Evolutionary conservation across 306 rosid species (phyloP).

Genomic region (Cyclanthera cordifolia): DNA sequence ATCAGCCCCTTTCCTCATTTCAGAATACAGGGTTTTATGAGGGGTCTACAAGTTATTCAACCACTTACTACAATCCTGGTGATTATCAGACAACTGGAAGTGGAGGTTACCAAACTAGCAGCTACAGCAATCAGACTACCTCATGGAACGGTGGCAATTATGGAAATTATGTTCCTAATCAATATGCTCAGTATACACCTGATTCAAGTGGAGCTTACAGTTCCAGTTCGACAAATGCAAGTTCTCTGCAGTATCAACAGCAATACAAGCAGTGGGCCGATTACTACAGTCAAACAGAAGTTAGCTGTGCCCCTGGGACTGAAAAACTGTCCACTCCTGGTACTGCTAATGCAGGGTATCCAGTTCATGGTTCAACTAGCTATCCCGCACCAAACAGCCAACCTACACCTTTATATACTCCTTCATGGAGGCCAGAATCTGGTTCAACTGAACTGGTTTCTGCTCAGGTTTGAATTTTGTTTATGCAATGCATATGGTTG

Average conservation of each 20-base stretch:
- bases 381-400: conserved; percentile 46
- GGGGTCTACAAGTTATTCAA: conserved; percentile 95
- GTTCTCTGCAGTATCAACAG: conserved; percentile 56
- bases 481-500: conserved; percentile 2
- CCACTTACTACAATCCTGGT: conserved; percentile 99
- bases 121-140: conserved; percentile 60
- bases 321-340: conserved; percentile 61
- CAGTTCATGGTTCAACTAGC: conserved; percentile 46
- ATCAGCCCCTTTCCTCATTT: conserved; percentile 99
- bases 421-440: conserved; percentile 73
- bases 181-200: conserved; percentile 58
- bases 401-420: conserved; percentile 46
- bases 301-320: conserved; percentile 98
- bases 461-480: conserved; percentile 74
- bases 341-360: conserved; percentile 42
- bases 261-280: conserved; percentile 84
- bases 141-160: conserved; percentile 71
- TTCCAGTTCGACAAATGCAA: conserved; percentile 45
- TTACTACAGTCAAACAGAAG: conserved; percentile 89
- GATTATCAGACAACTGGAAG: conserved; percentile 99
- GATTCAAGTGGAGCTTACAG: conserved; percentile 52
- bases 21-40: conserved; percentile 99
- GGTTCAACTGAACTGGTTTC: conserved; percentile 48
- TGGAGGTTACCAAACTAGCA: conserved; percentile 71
- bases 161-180: conserved; percentile 59